Base-by-base conservation (phyloP, 2,329 filamentous ascomycete genomes). In the Sporothrix schenckii region DNA sequence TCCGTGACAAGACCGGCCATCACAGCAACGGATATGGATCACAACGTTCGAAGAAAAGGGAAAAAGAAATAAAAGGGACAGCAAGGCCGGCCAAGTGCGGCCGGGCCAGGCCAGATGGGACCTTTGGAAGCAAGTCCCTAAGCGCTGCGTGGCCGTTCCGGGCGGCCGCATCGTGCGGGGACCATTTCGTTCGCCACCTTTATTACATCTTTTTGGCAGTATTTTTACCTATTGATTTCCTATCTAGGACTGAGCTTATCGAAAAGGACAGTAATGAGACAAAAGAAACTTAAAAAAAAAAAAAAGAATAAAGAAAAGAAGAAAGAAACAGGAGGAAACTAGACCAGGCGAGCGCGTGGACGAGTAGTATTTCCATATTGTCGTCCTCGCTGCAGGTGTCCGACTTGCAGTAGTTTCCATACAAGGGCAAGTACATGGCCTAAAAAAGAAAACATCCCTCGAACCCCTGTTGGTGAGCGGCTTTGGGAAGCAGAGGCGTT, bases 1-100 rank as follows among this genome's bases (percentile, higher is more conserved):
- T 34, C 56, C 56, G 56, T 44, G 34, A 60, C 56, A 60, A 60
- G 56, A 41, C 56, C 34, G 21, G 56, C 56, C 56, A 60, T 41
- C 30, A n/a, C 30, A 19, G 9, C 60, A 21, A 39, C 60, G 60
- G 60, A 21, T 63, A 49, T 21, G 21, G 2, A 60, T 11, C 47
- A 21, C 41, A 47, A 47, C 58, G 21, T 24, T 24, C 3, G 50
- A n/a, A 14, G 44, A 47, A 34, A 61, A n/a, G 34, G 21, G 16
- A 24, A 47, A 27, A 30, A 9, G 27, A 49, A 30, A 34, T 52
- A 21, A 49, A 30, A 65, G 16, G 41, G 41, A 10, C n/a, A 56
- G 24, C 24, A 10, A 63, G 61, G 41, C 39, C 60, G 60, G 41
- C 24, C 44, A 65, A 27, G 50, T 49, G 61, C 44, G 44, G 24